Conservation (phyloP, 2,329 filamentous ascomycete genomes). For the Alternaria alternata region DNA sequence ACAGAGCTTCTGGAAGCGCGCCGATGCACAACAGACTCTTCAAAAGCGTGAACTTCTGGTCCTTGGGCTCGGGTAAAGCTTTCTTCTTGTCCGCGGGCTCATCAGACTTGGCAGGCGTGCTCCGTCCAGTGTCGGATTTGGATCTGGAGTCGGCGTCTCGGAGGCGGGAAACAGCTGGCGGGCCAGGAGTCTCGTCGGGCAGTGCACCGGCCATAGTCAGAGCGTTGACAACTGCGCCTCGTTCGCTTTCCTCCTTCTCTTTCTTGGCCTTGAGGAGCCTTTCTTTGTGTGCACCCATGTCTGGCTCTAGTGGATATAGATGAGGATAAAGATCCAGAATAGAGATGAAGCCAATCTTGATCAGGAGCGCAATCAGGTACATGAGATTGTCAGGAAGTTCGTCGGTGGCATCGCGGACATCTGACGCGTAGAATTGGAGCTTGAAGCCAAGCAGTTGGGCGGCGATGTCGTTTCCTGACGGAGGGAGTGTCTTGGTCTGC, state of each 20-base stretch:
- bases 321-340: constrained; percentile 90
- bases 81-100: constrained; percentile 55
- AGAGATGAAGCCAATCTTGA: constrained; percentile 97
- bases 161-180: constrained; percentile 50
- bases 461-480: constrained; percentile 86
- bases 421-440: constrained; percentile 89
- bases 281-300: constrained; percentile 78
- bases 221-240: constrained; percentile 78
- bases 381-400: constrained; percentile 90
- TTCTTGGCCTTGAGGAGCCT: constrained; percentile 70
- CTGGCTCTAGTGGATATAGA: constrained; percentile 82
- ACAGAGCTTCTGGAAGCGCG: constrained; percentile 89
- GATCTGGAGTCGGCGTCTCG: constrained; percentile 66
- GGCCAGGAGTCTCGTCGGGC: constrained; percentile 76
- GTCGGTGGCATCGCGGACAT: constrained; percentile 76
- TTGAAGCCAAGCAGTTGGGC: constrained; percentile 98
- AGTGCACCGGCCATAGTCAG: constrained; percentile 86
- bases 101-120: constrained; percentile 52
- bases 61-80: constrained; percentile 73
- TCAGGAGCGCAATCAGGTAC: constrained; percentile 86
- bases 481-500: constrained; percentile 81
- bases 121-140: constrained; percentile 56
- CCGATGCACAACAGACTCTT: constrained; percentile 89
- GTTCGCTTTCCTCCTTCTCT: constrained; percentile 75
- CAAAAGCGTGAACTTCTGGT: constrained; percentile 87